Conservation (phyloP, 108 stramenopile species). For the Aurantiochytrium sp. region DNA sequence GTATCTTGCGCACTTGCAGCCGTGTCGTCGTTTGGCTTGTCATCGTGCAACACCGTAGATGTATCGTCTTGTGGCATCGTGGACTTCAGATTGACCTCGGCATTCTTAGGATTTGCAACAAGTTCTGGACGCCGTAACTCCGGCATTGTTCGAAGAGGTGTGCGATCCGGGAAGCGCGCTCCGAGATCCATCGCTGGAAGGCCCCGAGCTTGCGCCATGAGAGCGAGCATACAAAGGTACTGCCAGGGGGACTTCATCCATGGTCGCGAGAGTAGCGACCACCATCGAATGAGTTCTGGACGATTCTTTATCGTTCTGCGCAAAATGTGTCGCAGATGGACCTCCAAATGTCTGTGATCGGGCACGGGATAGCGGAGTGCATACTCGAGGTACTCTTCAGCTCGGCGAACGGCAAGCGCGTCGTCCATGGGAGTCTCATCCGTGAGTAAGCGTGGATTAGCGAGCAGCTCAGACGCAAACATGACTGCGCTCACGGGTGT, state of each 20-base stretch:
- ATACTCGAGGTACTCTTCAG: neutral
- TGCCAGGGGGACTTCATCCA: neutral
- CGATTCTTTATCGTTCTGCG: neutral
- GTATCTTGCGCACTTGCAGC: no score
- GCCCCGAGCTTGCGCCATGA: neutral
- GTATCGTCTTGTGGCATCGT: no score
- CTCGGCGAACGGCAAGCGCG: neutral
- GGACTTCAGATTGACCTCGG: no score
- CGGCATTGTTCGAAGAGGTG: neutral
- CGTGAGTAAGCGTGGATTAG: neutral
- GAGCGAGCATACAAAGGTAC: neutral
- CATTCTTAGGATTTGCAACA: neutral
- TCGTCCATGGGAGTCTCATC: neutral
- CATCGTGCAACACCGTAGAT: no score
- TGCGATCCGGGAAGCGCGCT: neutral
- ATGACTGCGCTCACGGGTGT: neutral
- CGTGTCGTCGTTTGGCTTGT: no score
- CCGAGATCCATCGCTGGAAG: neutral
- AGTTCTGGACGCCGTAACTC: neutral
- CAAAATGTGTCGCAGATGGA: neutral
- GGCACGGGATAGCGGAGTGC: neutral
- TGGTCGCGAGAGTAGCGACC: neutral
- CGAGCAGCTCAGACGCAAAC: neutral
- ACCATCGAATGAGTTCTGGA: neutral
- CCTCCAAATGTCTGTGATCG: neutral